A percentile compares a stretch with the other conserved stretches of the same genome.
Evolutionary conservation across 2,329 filamentous ascomycete species (phyloP).

Genomic region (Ophiosphaerella herpotricha): DNA sequence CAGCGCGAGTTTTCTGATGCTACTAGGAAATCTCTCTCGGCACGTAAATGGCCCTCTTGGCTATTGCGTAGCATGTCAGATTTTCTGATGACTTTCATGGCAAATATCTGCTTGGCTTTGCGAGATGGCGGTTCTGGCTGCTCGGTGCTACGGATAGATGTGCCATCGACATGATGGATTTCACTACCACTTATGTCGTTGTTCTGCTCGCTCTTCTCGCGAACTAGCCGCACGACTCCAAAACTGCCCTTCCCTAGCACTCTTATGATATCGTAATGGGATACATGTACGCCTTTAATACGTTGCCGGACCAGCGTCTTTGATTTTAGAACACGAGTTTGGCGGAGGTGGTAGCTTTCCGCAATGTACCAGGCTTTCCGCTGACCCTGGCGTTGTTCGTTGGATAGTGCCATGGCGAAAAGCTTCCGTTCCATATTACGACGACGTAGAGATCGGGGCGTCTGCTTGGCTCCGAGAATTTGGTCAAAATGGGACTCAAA

Average conservation of each 20-base stretch:
- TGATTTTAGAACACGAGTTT: constrained; percentile 71
- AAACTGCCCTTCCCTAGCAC: constrained; percentile 93
- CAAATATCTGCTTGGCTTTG: constrained; percentile 67
- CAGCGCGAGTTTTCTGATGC: constrained; percentile 85
- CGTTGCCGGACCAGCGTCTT: constrained; percentile 57
- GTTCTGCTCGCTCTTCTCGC: constrained; percentile 57
- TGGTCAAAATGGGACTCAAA: constrained; percentile 83
- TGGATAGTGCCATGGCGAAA: constrained; percentile 58
- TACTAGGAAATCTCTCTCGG: constrained; percentile 90
- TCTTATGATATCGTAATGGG: constrained; percentile 79
- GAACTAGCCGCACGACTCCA: constrained; percentile 85
- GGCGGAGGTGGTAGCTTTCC: constrained; percentile 76
- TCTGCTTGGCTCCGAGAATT: constrained; percentile 60
- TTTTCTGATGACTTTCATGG: constrained; percentile 97
- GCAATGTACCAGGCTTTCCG: constrained; percentile 65
- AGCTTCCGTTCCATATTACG: constrained; percentile 68
- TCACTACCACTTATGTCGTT: constrained; percentile 16
- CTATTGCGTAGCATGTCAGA: constrained; percentile 88
- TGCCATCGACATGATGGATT: constrained; percentile 13
- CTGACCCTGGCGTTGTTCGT: constrained; percentile 60
- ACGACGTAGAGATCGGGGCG: constrained; percentile 65
- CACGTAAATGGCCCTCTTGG: constrained; percentile 89
- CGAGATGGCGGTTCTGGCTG: constrained; percentile 1
- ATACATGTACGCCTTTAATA: constrained; percentile 57
- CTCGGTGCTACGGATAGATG: constrained; percentile 3